A percentile compares a stretch with the other conserved stretches of the same genome.
These are phyloP conservation scores for Exophiala calicioides DNA, from an alignment of 2,329 filamentous ascomycete genomes.

Conservation along the genomic window DNA sequence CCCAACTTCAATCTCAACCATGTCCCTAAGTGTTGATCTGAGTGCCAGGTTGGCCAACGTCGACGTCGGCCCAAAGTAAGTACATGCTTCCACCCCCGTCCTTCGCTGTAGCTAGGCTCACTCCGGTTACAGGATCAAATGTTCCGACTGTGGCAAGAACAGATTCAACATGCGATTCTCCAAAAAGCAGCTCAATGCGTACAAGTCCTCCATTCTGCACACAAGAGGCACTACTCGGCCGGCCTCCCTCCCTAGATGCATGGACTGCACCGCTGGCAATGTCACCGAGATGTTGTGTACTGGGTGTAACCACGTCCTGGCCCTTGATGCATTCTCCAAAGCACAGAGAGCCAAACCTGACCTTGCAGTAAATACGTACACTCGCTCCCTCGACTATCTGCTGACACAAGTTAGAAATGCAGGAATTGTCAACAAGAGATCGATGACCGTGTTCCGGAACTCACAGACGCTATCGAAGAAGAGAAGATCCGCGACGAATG, in stretches of 20 bases:
- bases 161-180: slow-evolving; percentile 45
- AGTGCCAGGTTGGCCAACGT: slow-evolving; percentile 16
- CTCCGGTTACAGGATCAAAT: slow-evolving; percentile 44
- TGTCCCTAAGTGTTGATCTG: neutral
- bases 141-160: slow-evolving; percentile 48
- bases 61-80: slow-evolving; percentile 17
- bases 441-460: slow-evolving; percentile 36
- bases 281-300: slow-evolving; percentile 51
- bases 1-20: neutral
- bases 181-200: slow-evolving; percentile 47
- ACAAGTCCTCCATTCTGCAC: slow-evolving; percentile 11
- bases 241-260: slow-evolving; percentile 42
- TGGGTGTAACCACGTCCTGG: slow-evolving; percentile 50
- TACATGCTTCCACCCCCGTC: neutral
- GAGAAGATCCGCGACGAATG: slow-evolving; percentile 32
- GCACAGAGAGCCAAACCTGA: slow-evolving; percentile 49
- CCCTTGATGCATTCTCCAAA: slow-evolving; percentile 53
- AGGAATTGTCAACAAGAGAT: slow-evolving; percentile 40
- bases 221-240: slow-evolving; percentile 22
- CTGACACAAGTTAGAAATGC: slow-evolving; percentile 42
- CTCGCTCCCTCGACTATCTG: neutral
- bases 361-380: slow-evolving; percentile 42
- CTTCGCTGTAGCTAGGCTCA: slow-evolving; percentile 1
- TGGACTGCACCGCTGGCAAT: slow-evolving; percentile 46
- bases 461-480: slow-evolving; percentile 34